Evolutionary conservation across 2,329 filamentous ascomycete species (phyloP).

Genomic region (Beauveria asiatica): DNA sequence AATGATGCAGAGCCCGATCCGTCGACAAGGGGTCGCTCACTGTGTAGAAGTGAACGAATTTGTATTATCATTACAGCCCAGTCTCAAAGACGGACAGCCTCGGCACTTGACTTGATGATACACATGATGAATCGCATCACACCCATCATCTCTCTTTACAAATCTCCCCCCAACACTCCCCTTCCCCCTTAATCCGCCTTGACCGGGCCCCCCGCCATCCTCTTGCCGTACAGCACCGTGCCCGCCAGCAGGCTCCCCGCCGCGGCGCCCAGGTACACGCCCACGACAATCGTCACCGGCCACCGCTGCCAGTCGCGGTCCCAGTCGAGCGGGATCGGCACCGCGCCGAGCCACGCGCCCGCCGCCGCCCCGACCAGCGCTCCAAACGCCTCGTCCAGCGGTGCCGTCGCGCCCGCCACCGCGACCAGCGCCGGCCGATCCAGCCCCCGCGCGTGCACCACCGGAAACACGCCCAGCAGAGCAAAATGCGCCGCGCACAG

Average conservation of each 20-base stretch:
- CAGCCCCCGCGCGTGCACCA: conserved; percentile 81
- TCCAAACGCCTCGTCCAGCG: conserved; percentile 79
- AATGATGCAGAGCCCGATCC: too few relatives aligned
- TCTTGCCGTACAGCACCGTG: conserved; percentile 38
- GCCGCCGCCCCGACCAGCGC: conserved; percentile 67
- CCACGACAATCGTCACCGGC: conserved; percentile 84
- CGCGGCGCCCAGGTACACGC: conserved; percentile 70
- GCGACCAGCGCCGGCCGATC: conserved; percentile 62
- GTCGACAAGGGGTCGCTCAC: not conserved
- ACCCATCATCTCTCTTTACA: not conserved
- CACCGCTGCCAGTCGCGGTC: conserved; percentile 99
- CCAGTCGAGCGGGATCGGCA: conserved; percentile 96
- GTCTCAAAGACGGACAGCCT: not conserved
- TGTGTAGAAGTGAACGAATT: not conserved
- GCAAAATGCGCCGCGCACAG: conserved; percentile 77
- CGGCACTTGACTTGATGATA: not conserved
- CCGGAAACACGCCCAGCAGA: conserved; percentile 65
- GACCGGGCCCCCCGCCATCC: conserved; percentile 21
- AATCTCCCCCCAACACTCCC: not conserved
- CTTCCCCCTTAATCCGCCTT: conserved; percentile 21
- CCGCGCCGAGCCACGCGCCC: conserved; percentile 86
- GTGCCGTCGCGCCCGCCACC: conserved; percentile 57
- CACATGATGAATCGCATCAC: not conserved
- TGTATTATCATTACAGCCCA: conserved; percentile 1
- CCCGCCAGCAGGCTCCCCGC: conserved; percentile 58